Evolutionary conservation across 805 yeast species (phyloP).

Genomic region (Wickerhamiella spandovensis): DNA sequence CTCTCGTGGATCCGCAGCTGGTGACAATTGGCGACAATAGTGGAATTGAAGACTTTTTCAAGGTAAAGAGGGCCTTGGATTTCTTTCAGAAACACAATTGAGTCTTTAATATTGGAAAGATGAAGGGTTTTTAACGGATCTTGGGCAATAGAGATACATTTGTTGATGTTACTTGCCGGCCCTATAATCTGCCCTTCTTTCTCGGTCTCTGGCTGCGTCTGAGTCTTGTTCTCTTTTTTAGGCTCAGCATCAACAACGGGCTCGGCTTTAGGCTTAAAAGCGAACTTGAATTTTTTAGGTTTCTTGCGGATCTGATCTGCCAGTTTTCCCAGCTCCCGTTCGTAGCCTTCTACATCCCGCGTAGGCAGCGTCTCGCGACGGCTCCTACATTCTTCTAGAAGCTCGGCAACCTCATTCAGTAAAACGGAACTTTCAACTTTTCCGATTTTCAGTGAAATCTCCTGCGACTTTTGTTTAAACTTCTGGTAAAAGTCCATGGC

Average conservation of each 20-base stretch:
- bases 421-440: neutral
- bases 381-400: slow-evolving; percentile 8
- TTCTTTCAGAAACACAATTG: slow-evolving; percentile 10
- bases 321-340: slow-evolving; percentile 6
- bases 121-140: slow-evolving; percentile 2
- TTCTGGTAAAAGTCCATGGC: neutral
- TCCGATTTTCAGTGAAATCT: neutral
- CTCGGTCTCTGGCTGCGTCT: too few species aligned
- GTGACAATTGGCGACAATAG: slow-evolving; percentile 14
- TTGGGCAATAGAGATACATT: neutral
- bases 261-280: neutral
- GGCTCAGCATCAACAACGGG: too few species aligned
- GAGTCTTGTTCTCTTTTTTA: too few species aligned
- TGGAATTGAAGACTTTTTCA: slow-evolving; percentile 10
- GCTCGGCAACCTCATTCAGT: slow-evolving; percentile 4
- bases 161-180: neutral
- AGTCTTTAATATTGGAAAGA: slow-evolving; percentile 10
- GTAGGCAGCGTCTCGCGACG: slow-evolving; percentile 7
- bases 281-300: slow-evolving; percentile 2
- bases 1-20: slow-evolving; percentile 22
- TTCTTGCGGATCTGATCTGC: neutral
- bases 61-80: slow-evolving; percentile 18
- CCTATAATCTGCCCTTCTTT: neutral
- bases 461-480: neutral
- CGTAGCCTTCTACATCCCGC: slow-evolving; percentile 13